Conservation (phyloP, 1,284 basidiomycete genomes). For the Cutaneotrichosporon cutaneum region DNA sequence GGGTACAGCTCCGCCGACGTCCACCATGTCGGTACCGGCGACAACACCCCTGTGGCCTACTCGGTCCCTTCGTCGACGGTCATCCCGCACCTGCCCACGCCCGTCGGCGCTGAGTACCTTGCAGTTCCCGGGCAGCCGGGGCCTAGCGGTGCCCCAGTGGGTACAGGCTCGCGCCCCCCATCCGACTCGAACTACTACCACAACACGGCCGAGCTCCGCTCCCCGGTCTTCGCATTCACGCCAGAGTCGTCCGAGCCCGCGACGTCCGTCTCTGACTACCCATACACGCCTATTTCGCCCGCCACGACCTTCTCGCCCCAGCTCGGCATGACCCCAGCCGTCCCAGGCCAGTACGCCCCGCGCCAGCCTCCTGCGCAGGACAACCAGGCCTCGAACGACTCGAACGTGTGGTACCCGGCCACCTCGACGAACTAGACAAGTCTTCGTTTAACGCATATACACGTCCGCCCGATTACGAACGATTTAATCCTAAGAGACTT, state of each 20-base stretch:
- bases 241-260: conserved; percentile 16
- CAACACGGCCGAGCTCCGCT: conserved; percentile 11
- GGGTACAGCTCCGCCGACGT: conserved; percentile 22
- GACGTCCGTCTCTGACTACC: conserved; percentile 19
- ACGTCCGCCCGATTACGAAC: background rate
- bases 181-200: conserved; percentile 8
- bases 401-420: conserved; percentile 7
- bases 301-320: conserved; percentile 16
- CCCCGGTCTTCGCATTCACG: conserved; percentile 18
- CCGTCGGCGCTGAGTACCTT: conserved; percentile 18
- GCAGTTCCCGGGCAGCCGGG: conserved; percentile 10
- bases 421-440: conserved; percentile 7
- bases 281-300: conserved; percentile 26
- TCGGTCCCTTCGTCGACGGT: conserved; percentile 11
- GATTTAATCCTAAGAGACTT: conserved; percentile 2
- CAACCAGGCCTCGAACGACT: conserved; percentile 2
- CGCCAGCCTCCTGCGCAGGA: conserved; percentile 3
- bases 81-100: conserved; percentile 16
- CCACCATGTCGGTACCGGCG: conserved; percentile 4
- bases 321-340: conserved; percentile 3
- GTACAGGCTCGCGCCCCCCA: background rate
- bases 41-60: conserved; percentile 13
- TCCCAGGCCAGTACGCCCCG: conserved; percentile 7
- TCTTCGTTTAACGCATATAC: conserved; percentile 6
- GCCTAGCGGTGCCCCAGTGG: background rate